A percentile compares a stretch with the other conserved stretches of the same genome.
Evolutionary conservation across 1,284 basidiomycete genomes (phyloP).

Genomic region (Volvariella surrecta): DNA sequence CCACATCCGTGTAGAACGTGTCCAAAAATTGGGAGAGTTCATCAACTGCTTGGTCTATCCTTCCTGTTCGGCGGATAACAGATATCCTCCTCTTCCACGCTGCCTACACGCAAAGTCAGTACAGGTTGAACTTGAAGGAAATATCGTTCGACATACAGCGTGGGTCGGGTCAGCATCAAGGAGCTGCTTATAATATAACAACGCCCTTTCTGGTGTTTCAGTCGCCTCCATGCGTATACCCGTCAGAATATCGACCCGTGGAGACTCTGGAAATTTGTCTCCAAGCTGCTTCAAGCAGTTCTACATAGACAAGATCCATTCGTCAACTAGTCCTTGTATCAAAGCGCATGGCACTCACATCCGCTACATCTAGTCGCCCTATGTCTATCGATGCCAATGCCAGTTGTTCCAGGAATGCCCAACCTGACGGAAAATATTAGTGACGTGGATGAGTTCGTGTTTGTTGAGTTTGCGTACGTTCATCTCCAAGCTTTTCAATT

Average conservation of each 20-base stretch:
- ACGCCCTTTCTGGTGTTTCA: slow-evolving; percentile 50
- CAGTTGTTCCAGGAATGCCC: slow-evolving; percentile 86
- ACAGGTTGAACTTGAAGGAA: not conserved
- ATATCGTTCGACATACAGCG: slow-evolving; percentile 51
- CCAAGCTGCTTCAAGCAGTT: slow-evolving; percentile 58
- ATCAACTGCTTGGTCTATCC: slow-evolving; percentile 59
- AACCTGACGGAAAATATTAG: slow-evolving; percentile 38
- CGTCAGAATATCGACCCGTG: slow-evolving; percentile 76
- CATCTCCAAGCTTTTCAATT: slow-evolving; percentile 46
- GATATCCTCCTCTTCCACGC: slow-evolving; percentile 82
- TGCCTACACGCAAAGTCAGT: slow-evolving; percentile 34
- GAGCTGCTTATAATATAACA: slow-evolving; percentile 63
- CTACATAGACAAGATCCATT: slow-evolving; percentile 20
- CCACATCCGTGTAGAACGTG: slow-evolving; percentile 87
- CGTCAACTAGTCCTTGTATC: slow-evolving; percentile 3
- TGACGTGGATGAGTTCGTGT: slow-evolving; percentile 7
- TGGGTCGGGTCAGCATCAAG: slow-evolving; percentile 69
- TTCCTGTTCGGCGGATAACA: slow-evolving; percentile 53
- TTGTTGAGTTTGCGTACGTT: slow-evolving; percentile 30
- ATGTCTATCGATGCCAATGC: slow-evolving; percentile 82
- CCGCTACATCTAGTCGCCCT: slow-evolving; percentile 71
- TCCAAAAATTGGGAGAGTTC: slow-evolving; percentile 81
- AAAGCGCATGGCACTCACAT: slow-evolving; percentile 43
- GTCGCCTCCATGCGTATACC: slow-evolving; percentile 83
- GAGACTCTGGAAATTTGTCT: slow-evolving; percentile 73